Percentiles rank a stretch among this genome's conserved stretches.
phyloP scores from a whole-genome alignment of 495 filamentous ascomycete genomes.

The Chlorociboria aeruginascens region DNA sequence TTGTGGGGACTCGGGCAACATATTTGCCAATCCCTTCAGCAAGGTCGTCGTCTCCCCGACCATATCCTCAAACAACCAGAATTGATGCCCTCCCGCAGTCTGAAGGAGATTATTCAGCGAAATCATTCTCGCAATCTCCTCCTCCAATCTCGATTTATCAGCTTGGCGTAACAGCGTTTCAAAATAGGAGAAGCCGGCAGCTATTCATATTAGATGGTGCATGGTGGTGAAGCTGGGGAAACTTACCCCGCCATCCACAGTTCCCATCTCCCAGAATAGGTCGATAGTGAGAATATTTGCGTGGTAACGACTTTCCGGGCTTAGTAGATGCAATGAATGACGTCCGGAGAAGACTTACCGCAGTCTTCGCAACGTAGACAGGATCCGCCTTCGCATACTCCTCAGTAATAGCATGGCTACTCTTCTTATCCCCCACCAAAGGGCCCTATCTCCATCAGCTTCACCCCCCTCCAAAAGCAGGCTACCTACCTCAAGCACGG shows the following conservation, averaged over 20 bases:
- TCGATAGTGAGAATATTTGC: slow-evolving; percentile 79
- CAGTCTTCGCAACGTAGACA: slow-evolving; percentile 71
- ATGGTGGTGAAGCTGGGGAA: neutral
- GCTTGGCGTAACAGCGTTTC: slow-evolving; percentile 62
- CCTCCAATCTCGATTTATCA: slow-evolving; percentile 49
- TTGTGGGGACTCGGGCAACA: slow-evolving; percentile 38
- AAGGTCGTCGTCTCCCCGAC: slow-evolving; percentile 60
- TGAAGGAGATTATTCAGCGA: slow-evolving; percentile 56
- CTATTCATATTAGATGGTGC: slow-evolving; percentile 31
- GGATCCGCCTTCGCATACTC: slow-evolving; percentile 92
- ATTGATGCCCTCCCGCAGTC: slow-evolving; percentile 51
- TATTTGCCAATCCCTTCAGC: slow-evolving; percentile 41
- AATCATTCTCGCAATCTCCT: slow-evolving; percentile 59
- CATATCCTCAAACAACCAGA: slow-evolving; percentile 71
- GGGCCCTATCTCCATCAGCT: slow-evolving; percentile 50
- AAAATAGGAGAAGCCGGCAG: slow-evolving; percentile 86
- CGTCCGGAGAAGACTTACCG: slow-evolving; percentile 40
- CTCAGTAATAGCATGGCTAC: slow-evolving; percentile 64
- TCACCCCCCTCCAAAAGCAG: slow-evolving; percentile 2
- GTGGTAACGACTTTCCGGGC: slow-evolving; percentile 52
- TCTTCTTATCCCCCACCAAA: slow-evolving; percentile 64
- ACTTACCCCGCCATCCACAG: slow-evolving; percentile 93
- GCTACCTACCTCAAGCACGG: slow-evolving; percentile 46
- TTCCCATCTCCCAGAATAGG: slow-evolving; percentile 87
- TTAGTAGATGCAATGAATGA: slow-evolving; percentile 10